Conservation (phyloP, 2,329 filamentous ascomycete species). For the Lasiodiplodia theobromae region DNA sequence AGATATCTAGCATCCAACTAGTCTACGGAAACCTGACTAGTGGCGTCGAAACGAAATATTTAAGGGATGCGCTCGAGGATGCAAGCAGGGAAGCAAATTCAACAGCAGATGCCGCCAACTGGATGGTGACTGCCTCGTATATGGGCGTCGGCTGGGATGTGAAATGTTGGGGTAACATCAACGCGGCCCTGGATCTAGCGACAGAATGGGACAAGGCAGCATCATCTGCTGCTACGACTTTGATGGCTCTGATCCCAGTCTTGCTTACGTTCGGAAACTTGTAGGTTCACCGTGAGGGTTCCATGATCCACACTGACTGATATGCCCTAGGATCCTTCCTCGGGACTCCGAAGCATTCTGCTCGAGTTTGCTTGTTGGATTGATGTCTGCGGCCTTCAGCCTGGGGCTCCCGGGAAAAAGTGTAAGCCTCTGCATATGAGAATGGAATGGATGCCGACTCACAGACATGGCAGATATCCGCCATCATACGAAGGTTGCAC, state of each 20-base stretch:
- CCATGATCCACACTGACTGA: not conserved
- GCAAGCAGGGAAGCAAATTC: not conserved
- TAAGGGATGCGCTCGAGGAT: not conserved
- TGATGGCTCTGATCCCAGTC: constrained; percentile 12
- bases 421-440: not conserved
- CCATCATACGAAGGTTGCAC: not conserved
- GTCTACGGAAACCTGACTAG: no score
- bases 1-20: no score
- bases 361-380: constrained; percentile 2
- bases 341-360: constrained; percentile 4
- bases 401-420: not conserved
- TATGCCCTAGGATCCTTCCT: not conserved
- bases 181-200: not conserved
- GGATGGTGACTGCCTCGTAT: not conserved
- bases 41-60: not conserved
- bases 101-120: not conserved
- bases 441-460: not conserved
- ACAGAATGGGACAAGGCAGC: constrained; percentile 12
- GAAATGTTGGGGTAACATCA: not conserved
- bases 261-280: not conserved
- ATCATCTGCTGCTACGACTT: constrained; percentile 4
- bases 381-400: constrained; percentile 9
- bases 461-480: not conserved
- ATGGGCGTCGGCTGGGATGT: constrained; percentile 8
- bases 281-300: not conserved